Evolutionary conservation across 805 yeast species (phyloP).

Genomic region (Tetrapisispora nanseiensis): DNA sequence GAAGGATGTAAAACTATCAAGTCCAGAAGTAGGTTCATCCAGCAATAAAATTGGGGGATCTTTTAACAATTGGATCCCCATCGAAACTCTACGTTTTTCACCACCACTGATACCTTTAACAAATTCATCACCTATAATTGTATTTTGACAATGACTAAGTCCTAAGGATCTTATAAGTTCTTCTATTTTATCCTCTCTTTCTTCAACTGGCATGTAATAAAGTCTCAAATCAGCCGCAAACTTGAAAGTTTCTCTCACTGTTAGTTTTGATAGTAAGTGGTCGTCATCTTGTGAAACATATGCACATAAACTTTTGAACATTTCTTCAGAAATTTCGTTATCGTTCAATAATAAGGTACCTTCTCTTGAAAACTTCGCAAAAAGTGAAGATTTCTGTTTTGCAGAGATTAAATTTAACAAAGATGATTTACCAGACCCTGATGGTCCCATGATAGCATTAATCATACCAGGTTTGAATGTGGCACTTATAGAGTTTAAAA

Average conservation of each 20-base stretch:
- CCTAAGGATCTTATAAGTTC: conserved; percentile 60
- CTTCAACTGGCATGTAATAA: conserved; percentile 34
- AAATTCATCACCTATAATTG: conserved; percentile 51
- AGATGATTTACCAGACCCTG: conserved; percentile 72
- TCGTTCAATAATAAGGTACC: conserved; percentile 41
- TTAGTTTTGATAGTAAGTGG: conserved; percentile 56
- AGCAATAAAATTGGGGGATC: conserved; percentile 62
- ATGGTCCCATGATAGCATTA: conserved; percentile 73
- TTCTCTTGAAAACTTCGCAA: conserved; percentile 22
- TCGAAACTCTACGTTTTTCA: conserved; percentile 76
- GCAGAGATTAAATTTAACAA: conserved; percentile 54
- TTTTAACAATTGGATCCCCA: conserved; percentile 67
- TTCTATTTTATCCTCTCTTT: conserved; percentile 41
- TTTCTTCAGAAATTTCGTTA: conserved; percentile 26
- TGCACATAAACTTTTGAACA: conserved; percentile 43
- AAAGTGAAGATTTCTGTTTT: conserved; percentile 34
- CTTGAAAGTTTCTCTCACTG: conserved; percentile 67
- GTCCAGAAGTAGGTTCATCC: conserved; percentile 87
- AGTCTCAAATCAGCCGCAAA: conserved; percentile 65
- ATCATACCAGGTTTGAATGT: conserved; percentile 44
- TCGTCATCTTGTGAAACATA: conserved; percentile 80
- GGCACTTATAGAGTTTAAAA: conserved; percentile 41
- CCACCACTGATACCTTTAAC: conserved; percentile 78
- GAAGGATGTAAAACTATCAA: conserved; percentile 70
- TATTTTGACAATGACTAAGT: conserved; percentile 66